Percentiles rank a stretch among this genome's conserved stretches.
Conservation (phyloP, 2,329 filamentous ascomycete genomes). For the Colletotrichum sp. region DNA sequence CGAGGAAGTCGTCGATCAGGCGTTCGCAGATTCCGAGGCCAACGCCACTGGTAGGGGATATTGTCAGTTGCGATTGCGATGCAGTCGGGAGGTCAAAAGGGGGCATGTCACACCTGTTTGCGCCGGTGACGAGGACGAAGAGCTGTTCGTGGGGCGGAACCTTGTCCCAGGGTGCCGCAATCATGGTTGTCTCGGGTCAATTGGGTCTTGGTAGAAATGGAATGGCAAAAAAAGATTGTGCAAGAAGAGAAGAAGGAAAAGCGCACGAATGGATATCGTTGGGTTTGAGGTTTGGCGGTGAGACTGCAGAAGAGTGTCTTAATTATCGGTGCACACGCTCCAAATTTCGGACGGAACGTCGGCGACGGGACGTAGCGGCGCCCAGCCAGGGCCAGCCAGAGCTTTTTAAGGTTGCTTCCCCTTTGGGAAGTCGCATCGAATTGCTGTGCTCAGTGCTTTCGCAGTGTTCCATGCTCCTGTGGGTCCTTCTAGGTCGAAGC, state of each 20-base stretch:
- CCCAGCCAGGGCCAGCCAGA: background rate
- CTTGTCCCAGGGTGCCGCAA: conserved; percentile 37
- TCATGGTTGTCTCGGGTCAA: background rate
- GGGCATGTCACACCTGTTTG: conserved; percentile 71
- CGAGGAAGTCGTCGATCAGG: conserved; percentile 88
- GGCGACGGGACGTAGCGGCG: background rate
- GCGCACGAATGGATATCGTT: background rate
- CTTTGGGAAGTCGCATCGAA: conserved; percentile 5
- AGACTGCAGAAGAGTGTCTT: background rate
- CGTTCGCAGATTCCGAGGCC: conserved; percentile 84
- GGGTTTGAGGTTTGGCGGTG: conserved; percentile 11
- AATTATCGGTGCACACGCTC: background rate
- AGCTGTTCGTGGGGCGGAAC: conserved; percentile 47
- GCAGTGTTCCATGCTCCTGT: background rate
- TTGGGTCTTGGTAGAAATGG: background rate
- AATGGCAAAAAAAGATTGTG: background rate
- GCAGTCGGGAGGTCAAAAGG: background rate
- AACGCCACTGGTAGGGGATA: conserved; percentile 69
- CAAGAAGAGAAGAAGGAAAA: background rate
- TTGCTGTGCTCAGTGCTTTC: background rate
- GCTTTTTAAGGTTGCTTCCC: background rate
- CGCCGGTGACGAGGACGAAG: conserved; percentile 80
- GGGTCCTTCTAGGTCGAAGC: background rate
- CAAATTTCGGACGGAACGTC: conserved; percentile 1
- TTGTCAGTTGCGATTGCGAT: background rate